Evolutionary conservation across 177 flowering plant genomes (phyloP).

Genomic region (Vitis hybrid): DNA sequence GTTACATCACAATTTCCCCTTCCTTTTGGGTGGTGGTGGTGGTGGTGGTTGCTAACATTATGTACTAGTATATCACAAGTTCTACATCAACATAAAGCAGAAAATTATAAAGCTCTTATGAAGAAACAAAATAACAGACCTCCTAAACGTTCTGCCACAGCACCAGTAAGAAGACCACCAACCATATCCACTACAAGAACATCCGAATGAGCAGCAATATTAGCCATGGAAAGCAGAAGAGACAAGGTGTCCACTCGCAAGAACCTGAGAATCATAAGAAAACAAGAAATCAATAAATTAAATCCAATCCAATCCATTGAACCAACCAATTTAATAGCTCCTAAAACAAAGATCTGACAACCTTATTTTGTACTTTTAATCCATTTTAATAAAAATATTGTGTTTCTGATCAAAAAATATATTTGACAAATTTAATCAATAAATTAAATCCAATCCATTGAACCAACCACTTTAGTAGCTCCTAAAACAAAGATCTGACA

Average conservation of each 20-base stretch:
- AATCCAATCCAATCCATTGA: neutral
- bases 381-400: neutral
- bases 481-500: neutral
- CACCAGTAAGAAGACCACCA: conserved; percentile 89
- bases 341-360: neutral
- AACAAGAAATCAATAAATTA: conserved; percentile 7
- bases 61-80: no score
- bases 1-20: neutral
- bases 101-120: neutral
- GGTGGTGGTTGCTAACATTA: neutral
- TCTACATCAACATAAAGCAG: neutral
- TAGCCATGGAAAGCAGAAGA: conserved; percentile 83
- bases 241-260: conserved; percentile 85
- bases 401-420: no score
- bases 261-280: conserved; percentile 48
- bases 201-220: conserved; percentile 74
- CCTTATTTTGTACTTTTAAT: no score
- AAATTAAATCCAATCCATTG: neutral
- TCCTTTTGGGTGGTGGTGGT: neutral
- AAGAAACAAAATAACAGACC: conserved; percentile 38
- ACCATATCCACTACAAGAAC: conserved; percentile 88
- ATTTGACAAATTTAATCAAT: no score
- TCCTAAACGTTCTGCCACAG: conserved; percentile 96
- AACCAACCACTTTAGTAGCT: no score
- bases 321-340: no score